Evolutionary conservation across 441 rosid genomes (phyloP).

Genomic region (Raphanus hybrid): DNA sequence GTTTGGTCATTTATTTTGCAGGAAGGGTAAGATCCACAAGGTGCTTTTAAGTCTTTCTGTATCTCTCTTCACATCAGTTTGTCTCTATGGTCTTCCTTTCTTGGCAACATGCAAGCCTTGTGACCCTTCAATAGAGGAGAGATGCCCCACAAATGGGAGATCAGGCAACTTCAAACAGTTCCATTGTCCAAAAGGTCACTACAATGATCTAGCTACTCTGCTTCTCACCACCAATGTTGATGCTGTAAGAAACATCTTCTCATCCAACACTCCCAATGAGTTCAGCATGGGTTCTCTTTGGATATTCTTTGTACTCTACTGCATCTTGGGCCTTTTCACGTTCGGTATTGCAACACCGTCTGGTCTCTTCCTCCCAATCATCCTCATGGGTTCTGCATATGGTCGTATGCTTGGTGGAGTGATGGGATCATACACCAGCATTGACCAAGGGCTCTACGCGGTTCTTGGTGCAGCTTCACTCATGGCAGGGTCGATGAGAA

Average conservation of each 20-base stretch:
- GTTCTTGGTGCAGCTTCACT: constrained; percentile 96
- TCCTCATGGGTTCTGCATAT: constrained; percentile 84
- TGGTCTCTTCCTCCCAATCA: constrained; percentile 90
- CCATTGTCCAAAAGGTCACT: constrained; percentile 78
- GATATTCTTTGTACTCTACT: constrained; percentile 70
- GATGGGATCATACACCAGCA: constrained; percentile 71
- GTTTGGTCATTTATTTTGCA: constrained; percentile 45
- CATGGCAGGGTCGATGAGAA: constrained; percentile 96
- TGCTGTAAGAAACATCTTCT: constrained; percentile 81
- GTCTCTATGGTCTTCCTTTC: constrained; percentile 78
- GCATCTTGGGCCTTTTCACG: constrained; percentile 71
- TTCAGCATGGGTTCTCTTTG: constrained; percentile 57
- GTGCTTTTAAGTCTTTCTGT: constrained; percentile 64
- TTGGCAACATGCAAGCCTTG: constrained; percentile 74
- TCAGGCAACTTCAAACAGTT: constrained; percentile 83
- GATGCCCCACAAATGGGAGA: constrained; percentile 69
- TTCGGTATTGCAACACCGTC: constrained; percentile 92
- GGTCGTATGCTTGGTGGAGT: constrained; percentile 75
- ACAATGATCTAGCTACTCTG: constrained; percentile 86
- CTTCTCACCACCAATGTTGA: constrained; percentile 86
- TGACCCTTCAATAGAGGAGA: constrained; percentile 48
- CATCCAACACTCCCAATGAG: constrained; percentile 64
- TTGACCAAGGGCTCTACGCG: constrained; percentile 81
- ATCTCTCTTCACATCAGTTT: constrained; percentile 75
- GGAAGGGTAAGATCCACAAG: constrained; percentile 79